phyloP scores from a whole-genome alignment of 306 rosid genomes.

The Pueraria montana region DNA sequence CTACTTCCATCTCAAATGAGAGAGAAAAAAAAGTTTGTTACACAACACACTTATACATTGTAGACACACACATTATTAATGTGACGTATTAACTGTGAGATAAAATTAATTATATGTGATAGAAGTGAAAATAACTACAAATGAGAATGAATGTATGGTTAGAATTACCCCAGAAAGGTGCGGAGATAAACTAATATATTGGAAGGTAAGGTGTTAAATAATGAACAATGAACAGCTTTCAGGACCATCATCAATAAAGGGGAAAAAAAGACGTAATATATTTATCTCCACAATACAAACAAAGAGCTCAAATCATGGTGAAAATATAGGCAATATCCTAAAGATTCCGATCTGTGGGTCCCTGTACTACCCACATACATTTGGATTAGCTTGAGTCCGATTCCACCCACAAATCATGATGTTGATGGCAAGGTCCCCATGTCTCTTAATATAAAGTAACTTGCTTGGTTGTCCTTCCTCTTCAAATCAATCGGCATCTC shows the following conservation, averaged over 20 bases:
- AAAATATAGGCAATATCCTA: conserved; percentile 57
- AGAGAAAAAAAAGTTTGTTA: neutral
- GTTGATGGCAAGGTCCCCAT: conserved; percentile 43
- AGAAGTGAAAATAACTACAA: neutral
- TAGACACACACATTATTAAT: neutral
- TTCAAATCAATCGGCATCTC: conserved; percentile 38
- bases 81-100: neutral
- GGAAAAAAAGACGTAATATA: conserved; percentile 3
- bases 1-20: neutral
- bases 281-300: conserved; percentile 25
- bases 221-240: neutral
- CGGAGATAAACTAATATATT: neutral
- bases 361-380: conserved; percentile 41
- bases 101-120: neutral
- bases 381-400: conserved; percentile 49
- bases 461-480: conserved; percentile 40
- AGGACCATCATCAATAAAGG: conserved; percentile 44
- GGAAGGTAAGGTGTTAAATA: conserved; percentile 2
- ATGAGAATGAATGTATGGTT: conserved; percentile 4
- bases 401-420: conserved; percentile 51
- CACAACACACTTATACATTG: too few species aligned
- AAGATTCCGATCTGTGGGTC: conserved; percentile 69
- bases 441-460: conserved; percentile 40
- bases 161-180: neutral
- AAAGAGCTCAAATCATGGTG: conserved; percentile 51